Evolutionary conservation across 2,329 filamentous ascomycete species (phyloP).

Genomic region (Cladophialophora chaetospira): DNA sequence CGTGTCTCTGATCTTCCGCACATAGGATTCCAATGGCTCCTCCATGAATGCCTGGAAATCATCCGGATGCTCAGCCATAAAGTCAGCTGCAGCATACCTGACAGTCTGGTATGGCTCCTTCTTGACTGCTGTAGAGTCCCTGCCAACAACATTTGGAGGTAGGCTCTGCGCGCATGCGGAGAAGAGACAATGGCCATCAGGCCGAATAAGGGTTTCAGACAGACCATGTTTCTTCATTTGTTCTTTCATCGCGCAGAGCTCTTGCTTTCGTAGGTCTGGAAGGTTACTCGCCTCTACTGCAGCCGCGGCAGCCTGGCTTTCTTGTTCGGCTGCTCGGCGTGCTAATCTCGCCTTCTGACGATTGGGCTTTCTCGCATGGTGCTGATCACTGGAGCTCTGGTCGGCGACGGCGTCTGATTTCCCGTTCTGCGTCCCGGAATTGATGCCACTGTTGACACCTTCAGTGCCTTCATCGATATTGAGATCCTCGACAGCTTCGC

Average conservation of each 20-base stretch:
- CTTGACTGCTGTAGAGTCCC: constrained; percentile 30
- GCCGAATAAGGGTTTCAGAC: constrained; percentile 74
- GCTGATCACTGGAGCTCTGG: too few relatives aligned
- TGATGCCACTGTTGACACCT: constrained; percentile 28
- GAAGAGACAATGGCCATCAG: constrained; percentile 95
- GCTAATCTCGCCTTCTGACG: constrained; percentile 89
- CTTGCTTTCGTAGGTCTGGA: constrained; percentile 70
- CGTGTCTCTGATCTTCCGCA: constrained; percentile 76
- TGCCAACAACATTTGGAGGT: constrained; percentile 26
- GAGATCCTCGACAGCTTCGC: constrained; percentile 37
- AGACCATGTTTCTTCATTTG: constrained; percentile 67
- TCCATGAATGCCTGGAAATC: constrained; percentile 88
- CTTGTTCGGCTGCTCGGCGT: constrained; percentile 81
- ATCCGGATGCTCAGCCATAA: constrained; percentile 71
- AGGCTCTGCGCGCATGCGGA: constrained; percentile 88
- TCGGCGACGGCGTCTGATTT: not conserved
- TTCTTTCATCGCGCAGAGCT: constrained; percentile 69
- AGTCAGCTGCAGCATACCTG: constrained; percentile 71
- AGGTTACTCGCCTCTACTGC: constrained; percentile 73
- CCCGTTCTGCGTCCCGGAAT: too few relatives aligned
- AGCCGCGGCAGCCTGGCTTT: constrained; percentile 67
- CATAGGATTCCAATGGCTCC: constrained; percentile 72
- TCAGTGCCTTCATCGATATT: constrained; percentile 37
- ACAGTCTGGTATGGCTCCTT: constrained; percentile 64
- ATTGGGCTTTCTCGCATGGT: constrained; percentile 71